Percentiles rank a stretch among this genome's conserved stretches.
Evolutionary conservation across 2,329 filamentous ascomycete species (phyloP).

Genomic region (Colletotrichum phormii): DNA sequence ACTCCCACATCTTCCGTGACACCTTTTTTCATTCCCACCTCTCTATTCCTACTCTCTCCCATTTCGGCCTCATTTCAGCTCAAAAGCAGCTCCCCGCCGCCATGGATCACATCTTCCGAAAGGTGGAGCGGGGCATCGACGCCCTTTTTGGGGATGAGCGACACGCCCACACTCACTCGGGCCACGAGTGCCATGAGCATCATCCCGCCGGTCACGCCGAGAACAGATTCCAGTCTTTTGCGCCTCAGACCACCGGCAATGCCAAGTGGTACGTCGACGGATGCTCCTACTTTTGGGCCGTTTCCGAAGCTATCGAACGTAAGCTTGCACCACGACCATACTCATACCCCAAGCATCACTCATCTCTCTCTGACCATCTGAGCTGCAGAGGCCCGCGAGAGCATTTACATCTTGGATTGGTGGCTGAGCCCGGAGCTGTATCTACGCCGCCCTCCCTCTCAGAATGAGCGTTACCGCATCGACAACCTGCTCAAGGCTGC

Average conservation of each 20-base stretch:
- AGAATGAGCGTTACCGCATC: constrained; percentile 85
- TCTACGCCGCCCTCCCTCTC: constrained; percentile 82
- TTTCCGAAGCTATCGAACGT: constrained; percentile 81
- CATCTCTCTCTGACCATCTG: constrained; percentile 16
- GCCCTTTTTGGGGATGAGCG: constrained; percentile 53
- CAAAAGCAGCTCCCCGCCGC: constrained; percentile 9
- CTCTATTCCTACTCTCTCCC: neutral
- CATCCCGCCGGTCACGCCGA: constrained; percentile 56
- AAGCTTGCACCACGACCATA: constrained; percentile 32
- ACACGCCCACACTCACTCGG: constrained; percentile 58
- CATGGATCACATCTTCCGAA: constrained; percentile 57
- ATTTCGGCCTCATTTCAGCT: neutral
- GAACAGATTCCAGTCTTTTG: constrained; percentile 76
- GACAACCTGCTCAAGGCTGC: constrained; percentile 86
- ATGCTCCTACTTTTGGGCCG: constrained; percentile 86
- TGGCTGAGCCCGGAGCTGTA: constrained; percentile 93
- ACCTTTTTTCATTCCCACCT: neutral
- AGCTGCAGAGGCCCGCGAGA: constrained; percentile 72
- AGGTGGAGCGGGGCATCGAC: constrained; percentile 56
- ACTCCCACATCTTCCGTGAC: neutral
- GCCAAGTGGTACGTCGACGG: constrained; percentile 92
- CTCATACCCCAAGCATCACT: neutral
- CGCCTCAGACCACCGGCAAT: constrained; percentile 77
- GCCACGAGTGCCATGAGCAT: constrained; percentile 53
- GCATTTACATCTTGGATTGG: constrained; percentile 89